Base-by-base conservation (phyloP, 148 eudicot species). In the Rhododendron kiyosumense region DNA sequence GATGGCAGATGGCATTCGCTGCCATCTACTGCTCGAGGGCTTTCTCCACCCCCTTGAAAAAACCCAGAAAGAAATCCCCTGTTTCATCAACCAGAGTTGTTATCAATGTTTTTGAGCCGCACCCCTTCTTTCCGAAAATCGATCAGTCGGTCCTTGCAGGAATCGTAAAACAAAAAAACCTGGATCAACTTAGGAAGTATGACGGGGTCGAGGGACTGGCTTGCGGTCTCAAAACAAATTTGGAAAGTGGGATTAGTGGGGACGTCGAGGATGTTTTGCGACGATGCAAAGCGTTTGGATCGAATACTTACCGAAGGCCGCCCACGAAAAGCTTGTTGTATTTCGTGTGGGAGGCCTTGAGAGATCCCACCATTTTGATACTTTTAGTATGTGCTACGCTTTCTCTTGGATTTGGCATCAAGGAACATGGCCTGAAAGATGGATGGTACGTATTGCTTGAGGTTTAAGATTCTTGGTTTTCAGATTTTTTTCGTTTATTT, bases 401-500 rank as follows among this genome's bases (percentile, higher is more conserved):
- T 65, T 87, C 88, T 0, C 86, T 87, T 11, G 88, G 86, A 7
- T 87, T 83, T 48, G 86, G 88, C 17, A 87, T 87, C 43, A 87
- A 84, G 49, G 78, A 87, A 67, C 32, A 87, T 28, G 88, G 84
- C 0, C 36, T 59, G 2, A 65, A 83, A 46, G 86, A 87, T 78
- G 90, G 73, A 65, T 65, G 73, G 73, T 65, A 65, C 3, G 90
- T 88, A 84, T 88, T 82, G 82, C 18, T 87, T 65, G 69, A 22
- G 9, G 12, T 63, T 22, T 7, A 63, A 63, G 15, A 9, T 30
- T 28, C 67, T 61, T 52, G 2, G 3, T 52, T 52, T 52, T 52
- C n/a, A n/a, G n/a, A n/a, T n/a, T n/a, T n/a, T n/a, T n/a, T n/a
- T n/a, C n/a, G n/a, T n/a, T n/a, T n/a, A n/a, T n/a, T n/a, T n/a